Conservation (phyloP, 257 asterid species). For the Scutellaria galericulata region DNA sequence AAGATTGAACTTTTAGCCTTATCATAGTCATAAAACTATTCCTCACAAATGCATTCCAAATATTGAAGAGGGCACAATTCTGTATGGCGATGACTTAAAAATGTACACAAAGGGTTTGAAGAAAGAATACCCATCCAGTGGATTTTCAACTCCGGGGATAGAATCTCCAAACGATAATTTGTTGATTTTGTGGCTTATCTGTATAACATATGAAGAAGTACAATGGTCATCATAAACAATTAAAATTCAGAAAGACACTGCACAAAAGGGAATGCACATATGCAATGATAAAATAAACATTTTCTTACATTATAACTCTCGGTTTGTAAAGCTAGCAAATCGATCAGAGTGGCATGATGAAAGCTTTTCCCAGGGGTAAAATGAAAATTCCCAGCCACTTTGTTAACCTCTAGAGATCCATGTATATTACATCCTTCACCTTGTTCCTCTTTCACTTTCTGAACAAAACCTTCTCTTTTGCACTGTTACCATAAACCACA, state of each 20-base stretch:
- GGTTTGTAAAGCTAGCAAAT: conserved; percentile 65
- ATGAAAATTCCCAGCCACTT: conserved; percentile 97
- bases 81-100: conserved; percentile 13
- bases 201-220: conserved; percentile 42
- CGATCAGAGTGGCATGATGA: conserved; percentile 61
- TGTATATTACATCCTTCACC: conserved; percentile 99
- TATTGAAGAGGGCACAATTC: background rate
- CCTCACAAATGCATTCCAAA: conserved; percentile 18
- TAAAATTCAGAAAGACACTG: background rate
- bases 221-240: conserved; percentile 20
- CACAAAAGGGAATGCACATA: background rate
- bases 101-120: conserved; percentile 21
- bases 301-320: conserved; percentile 76
- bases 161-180: conserved; percentile 86
- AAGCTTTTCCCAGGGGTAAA: conserved; percentile 89
- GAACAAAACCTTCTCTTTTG: conserved; percentile 90
- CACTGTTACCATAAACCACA: conserved; percentile 57
- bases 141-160: conserved; percentile 88
- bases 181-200: conserved; percentile 94
- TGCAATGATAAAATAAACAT: conserved; percentile 10
- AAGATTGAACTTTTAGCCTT: conserved; percentile 2
- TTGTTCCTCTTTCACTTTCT: conserved; percentile 81
- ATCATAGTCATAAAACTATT: conserved; percentile 15
- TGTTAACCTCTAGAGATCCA: conserved; percentile 93
- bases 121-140: conserved; percentile 85